Conservation (phyloP, 257 asterid genomes). For the Salvia splendens region DNA sequence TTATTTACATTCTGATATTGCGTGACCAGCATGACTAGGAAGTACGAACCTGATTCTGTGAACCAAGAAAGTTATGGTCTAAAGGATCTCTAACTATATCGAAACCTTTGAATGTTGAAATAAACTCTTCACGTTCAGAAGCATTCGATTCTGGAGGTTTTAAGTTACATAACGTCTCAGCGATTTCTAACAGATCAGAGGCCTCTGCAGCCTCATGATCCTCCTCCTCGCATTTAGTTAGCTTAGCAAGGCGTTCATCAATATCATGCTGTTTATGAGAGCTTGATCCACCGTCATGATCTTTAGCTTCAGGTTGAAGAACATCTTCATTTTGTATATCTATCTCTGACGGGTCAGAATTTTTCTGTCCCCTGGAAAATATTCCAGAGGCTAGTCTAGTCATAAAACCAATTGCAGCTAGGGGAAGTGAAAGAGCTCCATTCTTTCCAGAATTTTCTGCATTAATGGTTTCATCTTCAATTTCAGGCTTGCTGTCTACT, state of each 20-base stretch:
- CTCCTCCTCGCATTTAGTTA: constrained; percentile 42
- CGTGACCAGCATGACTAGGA: constrained; percentile 10
- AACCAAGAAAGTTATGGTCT: constrained; percentile 73
- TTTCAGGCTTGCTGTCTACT: constrained; percentile 49
- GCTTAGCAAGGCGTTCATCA: constrained; percentile 42
- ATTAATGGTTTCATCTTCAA: constrained; percentile 47
- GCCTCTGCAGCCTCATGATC: constrained; percentile 43
- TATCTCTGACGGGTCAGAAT: constrained; percentile 40
- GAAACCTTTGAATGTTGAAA: constrained; percentile 70
- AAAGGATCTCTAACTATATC: constrained; percentile 78
- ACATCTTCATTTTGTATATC: constrained; percentile 65
- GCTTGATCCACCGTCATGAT: constrained; percentile 46
- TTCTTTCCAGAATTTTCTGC: constrained; percentile 64
- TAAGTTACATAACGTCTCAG: constrained; percentile 52
- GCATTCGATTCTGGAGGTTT: constrained; percentile 43
- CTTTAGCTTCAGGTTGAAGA: constrained; percentile 48
- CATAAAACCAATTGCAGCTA: constrained; percentile 91
- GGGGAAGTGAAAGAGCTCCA: constrained; percentile 82
- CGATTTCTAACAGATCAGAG: constrained; percentile 46
- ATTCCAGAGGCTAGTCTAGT: constrained; percentile 90
- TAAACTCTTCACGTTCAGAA: constrained; percentile 35
- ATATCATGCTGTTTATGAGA: constrained; percentile 48
- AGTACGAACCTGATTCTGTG: constrained; percentile 69
- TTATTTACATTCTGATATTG: constrained; percentile 11
- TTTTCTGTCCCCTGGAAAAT: constrained; percentile 75